Evolutionary conservation across 2,329 filamentous ascomycete species (phyloP).

Genomic region (Fusarium odoratissimum): DNA sequence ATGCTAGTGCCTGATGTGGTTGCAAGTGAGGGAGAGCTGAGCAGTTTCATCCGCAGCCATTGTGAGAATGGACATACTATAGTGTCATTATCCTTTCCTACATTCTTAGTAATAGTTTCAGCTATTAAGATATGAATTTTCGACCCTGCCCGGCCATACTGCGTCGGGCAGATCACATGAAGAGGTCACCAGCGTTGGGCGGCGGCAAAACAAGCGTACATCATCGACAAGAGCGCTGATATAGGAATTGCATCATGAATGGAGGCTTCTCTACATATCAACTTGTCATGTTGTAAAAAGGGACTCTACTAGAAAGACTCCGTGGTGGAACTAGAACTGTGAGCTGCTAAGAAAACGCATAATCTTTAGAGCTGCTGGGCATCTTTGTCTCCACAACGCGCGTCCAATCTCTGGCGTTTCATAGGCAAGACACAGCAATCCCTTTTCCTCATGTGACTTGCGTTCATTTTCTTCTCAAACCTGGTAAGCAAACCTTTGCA

Average conservation of each 20-base stretch:
- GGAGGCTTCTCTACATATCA: not conserved
- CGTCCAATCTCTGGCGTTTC: no score
- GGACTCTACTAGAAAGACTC: not conserved
- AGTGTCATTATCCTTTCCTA: fast-evolving
- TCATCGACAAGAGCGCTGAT: not conserved
- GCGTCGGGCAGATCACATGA: no score
- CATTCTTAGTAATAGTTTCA: fast-evolving
- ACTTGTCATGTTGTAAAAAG: not conserved
- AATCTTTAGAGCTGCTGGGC: not conserved
- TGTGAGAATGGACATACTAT: fast-evolving
- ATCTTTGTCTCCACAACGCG: no score
- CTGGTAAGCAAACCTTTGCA: fast-evolving
- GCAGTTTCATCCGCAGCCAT: not conserved
- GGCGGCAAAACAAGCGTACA: not conserved
- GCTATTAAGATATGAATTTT: fast-evolving
- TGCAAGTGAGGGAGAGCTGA: not conserved
- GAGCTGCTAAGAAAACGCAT: fast-evolving
- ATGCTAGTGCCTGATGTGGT: not conserved
- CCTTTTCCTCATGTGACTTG: no score
- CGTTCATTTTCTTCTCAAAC: fast-evolving
- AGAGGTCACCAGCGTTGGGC: not conserved
- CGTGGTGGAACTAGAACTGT: fast-evolving
- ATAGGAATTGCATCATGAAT: not conserved
- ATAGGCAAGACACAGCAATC: no score
- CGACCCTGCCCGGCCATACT: fast-evolving